Evolutionary conservation across 2,329 filamentous ascomycete species (phyloP), one percentile per base, ranked within the genome.

Genomic region (Trichoderma gracile): DNA sequence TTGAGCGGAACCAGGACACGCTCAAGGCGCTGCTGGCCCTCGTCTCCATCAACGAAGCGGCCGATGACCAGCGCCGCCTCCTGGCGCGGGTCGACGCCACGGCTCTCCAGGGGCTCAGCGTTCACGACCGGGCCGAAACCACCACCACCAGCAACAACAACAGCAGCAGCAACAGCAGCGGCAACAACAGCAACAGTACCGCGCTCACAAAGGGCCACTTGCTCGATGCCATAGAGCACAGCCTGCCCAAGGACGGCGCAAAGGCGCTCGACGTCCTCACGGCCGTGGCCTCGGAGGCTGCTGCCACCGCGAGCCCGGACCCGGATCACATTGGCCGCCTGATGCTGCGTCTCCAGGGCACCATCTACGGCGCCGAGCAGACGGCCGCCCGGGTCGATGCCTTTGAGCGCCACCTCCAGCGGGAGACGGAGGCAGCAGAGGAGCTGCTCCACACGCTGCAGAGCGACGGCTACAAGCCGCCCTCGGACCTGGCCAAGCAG

Each of bases 1-100:
- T 97, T 75, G 94, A 98, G 78, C 89, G 92, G 71, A 97, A 95
- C 73, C 83, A 89, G 33, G 90, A 94, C 52, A 97, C 93, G 0
- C 81, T 97, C 56, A 88, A 87, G 68, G 87, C 84, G 1, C 82
- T 97, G 4, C 83, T 96, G 9, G 85, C 89, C 27, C 82, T 97
- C 8, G 90, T 90, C 21, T 81, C 87, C 12, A 81, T 87, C 47
- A 96, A 95, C 73, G 93, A 97, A 73, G 78, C 85, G 14, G 90
- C 90, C 6, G 90, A 93, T 68, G 90, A 93, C 70, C 87, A 91
- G 69, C 81, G 82, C 17, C 79, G 80, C 3, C 76, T 89, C 1
- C 71, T 91, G 10, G 79, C 83, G 30, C 79, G 80, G 21, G 78
- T 89, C 17, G 87, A 92, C 69, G 79, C 82, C 42, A 79, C 82